Base-by-base conservation (phyloP, 495 filamentous ascomycete genomes). In the Annulohypoxylon bovei region DNA sequence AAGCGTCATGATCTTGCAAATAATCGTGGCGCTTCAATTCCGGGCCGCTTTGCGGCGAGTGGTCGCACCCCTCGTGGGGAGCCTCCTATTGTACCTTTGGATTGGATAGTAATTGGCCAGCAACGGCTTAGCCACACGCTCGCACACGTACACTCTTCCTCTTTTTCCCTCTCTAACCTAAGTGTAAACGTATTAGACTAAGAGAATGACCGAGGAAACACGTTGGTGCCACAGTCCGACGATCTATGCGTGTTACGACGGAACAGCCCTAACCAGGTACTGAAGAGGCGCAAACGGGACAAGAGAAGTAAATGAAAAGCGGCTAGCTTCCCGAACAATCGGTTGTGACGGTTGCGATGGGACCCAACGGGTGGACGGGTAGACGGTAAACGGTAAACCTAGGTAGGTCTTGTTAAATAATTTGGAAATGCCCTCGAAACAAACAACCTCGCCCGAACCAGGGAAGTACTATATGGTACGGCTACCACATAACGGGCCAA, bases 231-330 rank as follows among this genome's bases (percentile, higher is more conserved):
- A 68, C 70, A 65, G 16, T 32, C 49, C 63, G 55, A 35, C 46
- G 56, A 61, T 64, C 39, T 62, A 60, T 62, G 52, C 65, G 68
- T 75, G 59, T 59, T 64, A 74, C 73, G 67, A 70, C 67, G 56
- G 33, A 63, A 71, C 18, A 69, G 54, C 62, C 55, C 32, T 56
- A 56, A 27, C 33, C 44, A 58, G 54, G 47, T 62, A 65, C 65
- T 37, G 49, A 56, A 61, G 23, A 50, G 57, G 64, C 64, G 69
- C 61, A 49, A 39, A 58, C 35, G 32, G 42, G 20, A 50, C 27
- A 40, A 18, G 54, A 57, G 30, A 39, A 18, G 52, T 37, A 56
- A 62, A 68, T 56, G 16, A 56, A 33, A 40, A 47, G 22, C 32
- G 23, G 28, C 18, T 50, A 59, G 64, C 47, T 53, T 57, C 35